phyloP scores from a whole-genome alignment of 129 eudicot species.

The Lonicera japonica region DNA sequence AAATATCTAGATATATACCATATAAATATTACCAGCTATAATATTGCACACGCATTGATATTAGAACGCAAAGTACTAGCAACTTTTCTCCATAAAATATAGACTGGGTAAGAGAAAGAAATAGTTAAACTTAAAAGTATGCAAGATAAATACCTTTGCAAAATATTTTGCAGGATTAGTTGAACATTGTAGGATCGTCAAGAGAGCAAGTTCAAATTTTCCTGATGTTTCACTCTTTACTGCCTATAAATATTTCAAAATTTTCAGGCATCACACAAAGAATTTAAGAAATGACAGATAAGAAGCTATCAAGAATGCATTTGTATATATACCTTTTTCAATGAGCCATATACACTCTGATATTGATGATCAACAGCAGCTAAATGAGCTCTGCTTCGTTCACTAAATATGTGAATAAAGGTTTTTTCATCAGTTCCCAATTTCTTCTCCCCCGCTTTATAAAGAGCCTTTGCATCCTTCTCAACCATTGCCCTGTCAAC shows the following conservation, averaged over 20 bases:
- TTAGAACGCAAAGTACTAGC: too few relatives aligned
- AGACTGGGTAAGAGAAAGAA: too few relatives aligned
- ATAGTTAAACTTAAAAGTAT: neutral
- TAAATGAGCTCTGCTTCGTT: constrained; percentile 57
- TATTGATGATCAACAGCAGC: constrained; percentile 37
- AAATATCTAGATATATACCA: too few relatives aligned
- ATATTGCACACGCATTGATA: too few relatives aligned
- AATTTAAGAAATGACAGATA: neutral
- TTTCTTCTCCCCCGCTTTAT: constrained; percentile 62
- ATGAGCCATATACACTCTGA: constrained; percentile 51
- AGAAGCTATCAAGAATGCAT: neutral
- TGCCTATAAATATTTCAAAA: constrained; percentile 32
- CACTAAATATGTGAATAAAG: constrained; percentile 39
- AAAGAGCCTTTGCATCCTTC: constrained; percentile 57
- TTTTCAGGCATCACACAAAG: neutral
- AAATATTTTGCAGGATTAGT: constrained; percentile 49
- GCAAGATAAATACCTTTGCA: constrained; percentile 42
- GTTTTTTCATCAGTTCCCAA: constrained; percentile 49
- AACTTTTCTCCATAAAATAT: neutral
- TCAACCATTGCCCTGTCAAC: constrained; percentile 42
- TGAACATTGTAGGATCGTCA: constrained; percentile 49
- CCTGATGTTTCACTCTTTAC: constrained; percentile 62
- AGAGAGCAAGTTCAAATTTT: constrained; percentile 34
- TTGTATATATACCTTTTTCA: constrained; percentile 37
- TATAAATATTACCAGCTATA: too few relatives aligned